Percentiles rank a stretch among this genome's conserved stretches.
Evolutionary conservation across 345 rosid genomes (phyloP).

Genomic region (Dimocarpus longan): DNA sequence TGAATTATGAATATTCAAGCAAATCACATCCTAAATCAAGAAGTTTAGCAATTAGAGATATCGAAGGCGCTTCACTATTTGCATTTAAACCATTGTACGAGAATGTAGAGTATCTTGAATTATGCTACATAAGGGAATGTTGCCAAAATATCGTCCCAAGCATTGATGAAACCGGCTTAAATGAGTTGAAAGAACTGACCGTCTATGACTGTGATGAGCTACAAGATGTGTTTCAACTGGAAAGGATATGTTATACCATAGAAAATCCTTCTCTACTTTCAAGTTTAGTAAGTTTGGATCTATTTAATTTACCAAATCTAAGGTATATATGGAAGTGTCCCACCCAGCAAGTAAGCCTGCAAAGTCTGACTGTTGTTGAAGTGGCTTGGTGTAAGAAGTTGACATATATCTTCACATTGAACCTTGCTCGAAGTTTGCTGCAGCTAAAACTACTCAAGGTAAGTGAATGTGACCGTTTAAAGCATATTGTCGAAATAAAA

Average conservation of each 20-base stretch:
- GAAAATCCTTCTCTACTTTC: background rate
- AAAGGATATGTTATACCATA: background rate
- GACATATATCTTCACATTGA: background rate
- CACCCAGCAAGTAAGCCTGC: conserved; percentile 1
- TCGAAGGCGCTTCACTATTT: too few species aligned
- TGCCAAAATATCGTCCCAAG: background rate
- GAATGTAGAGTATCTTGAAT: too few species aligned
- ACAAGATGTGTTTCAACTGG: conserved; percentile 13
- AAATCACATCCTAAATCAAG: too few species aligned
- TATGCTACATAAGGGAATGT: background rate
- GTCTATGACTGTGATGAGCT: background rate
- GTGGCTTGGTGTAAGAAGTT: background rate
- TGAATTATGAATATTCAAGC: too few species aligned
- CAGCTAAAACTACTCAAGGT: background rate
- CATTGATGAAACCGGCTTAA: too few species aligned
- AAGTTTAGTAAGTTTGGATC: background rate
- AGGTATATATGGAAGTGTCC: conserved; percentile 15
- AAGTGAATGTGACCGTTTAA: background rate
- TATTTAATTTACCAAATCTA: background rate
- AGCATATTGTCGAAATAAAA: background rate
- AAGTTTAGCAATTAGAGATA: too few species aligned
- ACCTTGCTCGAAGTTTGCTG: conserved; percentile 3
- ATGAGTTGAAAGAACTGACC: background rate
- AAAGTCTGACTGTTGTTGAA: background rate
- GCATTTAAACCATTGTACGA: too few species aligned